These are phyloP conservation scores for Cyberlindnera samutprakarnensis DNA, from an alignment of 805 yeast species.

Conservation along the genomic window DNA sequence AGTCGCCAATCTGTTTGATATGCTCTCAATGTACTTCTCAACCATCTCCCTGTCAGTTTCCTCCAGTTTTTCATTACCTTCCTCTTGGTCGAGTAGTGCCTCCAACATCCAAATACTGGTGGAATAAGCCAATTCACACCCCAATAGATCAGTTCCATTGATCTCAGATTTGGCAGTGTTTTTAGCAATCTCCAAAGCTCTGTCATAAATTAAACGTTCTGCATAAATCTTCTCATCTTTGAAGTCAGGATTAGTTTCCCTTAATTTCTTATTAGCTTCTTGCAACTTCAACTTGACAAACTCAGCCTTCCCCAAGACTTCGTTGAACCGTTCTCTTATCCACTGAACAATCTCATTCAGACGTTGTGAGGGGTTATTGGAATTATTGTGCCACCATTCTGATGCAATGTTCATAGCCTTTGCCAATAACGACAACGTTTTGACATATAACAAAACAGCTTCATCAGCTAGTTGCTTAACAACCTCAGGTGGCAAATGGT, in stretches of 20 bases:
- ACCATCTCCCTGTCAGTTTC: slow-evolving; percentile 69
- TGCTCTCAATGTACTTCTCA: slow-evolving; percentile 73
- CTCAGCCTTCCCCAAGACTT: slow-evolving; percentile 84
- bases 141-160: slow-evolving; percentile 53
- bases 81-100: slow-evolving; percentile 56
- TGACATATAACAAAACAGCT: slow-evolving; percentile 78
- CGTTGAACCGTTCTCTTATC: slow-evolving; percentile 85
- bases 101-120: slow-evolving; percentile 95
- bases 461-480: slow-evolving; percentile 65
- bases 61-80: slow-evolving; percentile 39
- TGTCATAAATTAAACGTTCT: slow-evolving; percentile 82
- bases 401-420: slow-evolving; percentile 82
- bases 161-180: slow-evolving; percentile 87
- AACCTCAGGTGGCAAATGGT: slow-evolving; percentile 47
- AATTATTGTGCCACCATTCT: slow-evolving; percentile 75
- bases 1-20: slow-evolving; percentile 70
- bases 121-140: slow-evolving; percentile 84
- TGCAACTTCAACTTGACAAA: slow-evolving; percentile 51
- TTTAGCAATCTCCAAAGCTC: slow-evolving; percentile 90
- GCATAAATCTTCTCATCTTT: slow-evolving; percentile 40
- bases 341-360: slow-evolving; percentile 65
- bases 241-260: slow-evolving; percentile 7
- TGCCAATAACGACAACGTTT: slow-evolving; percentile 74
- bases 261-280: slow-evolving; percentile 36
- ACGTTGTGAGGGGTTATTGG: slow-evolving; percentile 33